Percentiles rank a stretch among this genome's conserved stretches.
phyloP scores from a whole-genome alignment of 2,329 filamentous ascomycete genomes.

The Ascochyta viciae-villosae region DNA sequence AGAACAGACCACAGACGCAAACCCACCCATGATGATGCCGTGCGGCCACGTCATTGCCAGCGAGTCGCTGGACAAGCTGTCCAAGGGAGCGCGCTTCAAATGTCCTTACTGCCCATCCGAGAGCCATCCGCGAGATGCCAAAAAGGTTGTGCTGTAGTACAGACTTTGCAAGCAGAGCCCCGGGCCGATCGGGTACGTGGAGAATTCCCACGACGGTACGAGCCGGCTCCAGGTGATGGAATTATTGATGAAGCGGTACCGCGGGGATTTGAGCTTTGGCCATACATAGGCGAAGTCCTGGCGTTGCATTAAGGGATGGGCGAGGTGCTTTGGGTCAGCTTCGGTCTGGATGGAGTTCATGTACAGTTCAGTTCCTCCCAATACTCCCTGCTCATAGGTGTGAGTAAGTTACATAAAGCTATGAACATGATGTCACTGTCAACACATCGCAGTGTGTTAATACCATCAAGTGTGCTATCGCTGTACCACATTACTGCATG shows the following conservation, averaged over 20 bases:
- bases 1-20: constrained; percentile 90
- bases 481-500: no score
- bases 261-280: neutral
- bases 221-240: neutral
- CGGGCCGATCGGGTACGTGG: neutral
- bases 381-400: neutral
- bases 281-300: neutral
- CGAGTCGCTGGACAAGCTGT: constrained; percentile 80
- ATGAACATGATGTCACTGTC: neutral
- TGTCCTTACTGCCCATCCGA: constrained; percentile 95
- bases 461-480: neutral
- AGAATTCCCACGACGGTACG: neutral
- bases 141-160: constrained; percentile 43
- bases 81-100: constrained; percentile 84
- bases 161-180: neutral
- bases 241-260: neutral
- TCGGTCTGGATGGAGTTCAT: neutral
- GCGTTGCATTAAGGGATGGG: neutral
- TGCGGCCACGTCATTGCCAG: constrained; percentile 93
- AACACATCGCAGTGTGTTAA: neutral
- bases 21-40: constrained; percentile 95
- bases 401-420: neutral
- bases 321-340: neutral
- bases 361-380: neutral
- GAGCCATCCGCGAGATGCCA: constrained; percentile 76